These are phyloP conservation scores for Pogostemon cablin DNA, from an alignment of 257 asterid species.

Conservation along the genomic window DNA sequence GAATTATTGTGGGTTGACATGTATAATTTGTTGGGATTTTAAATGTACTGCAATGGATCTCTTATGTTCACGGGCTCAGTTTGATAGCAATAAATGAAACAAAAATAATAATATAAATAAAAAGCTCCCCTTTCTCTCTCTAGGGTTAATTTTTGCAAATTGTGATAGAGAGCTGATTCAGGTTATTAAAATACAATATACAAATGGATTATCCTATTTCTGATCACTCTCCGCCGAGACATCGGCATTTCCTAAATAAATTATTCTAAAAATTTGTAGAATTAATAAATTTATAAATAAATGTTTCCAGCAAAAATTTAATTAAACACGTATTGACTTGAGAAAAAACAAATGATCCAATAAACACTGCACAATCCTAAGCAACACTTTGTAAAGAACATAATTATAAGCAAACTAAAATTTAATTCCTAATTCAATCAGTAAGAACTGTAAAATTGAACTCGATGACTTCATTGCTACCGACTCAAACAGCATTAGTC, in stretches of 20 bases:
- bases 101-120: not conserved
- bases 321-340: not conserved
- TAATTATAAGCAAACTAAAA: not conserved
- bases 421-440: not conserved
- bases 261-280: not conserved
- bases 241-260: conserved; percentile 24
- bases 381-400: conserved; percentile 3
- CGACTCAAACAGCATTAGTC: conserved; percentile 10
- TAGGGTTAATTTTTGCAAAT: not conserved
- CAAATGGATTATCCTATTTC: not conserved
- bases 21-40: conserved; percentile 40
- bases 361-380: conserved; percentile 10
- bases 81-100: conserved; percentile 54
- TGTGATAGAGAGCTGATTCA: not conserved
- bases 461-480: conserved; percentile 5
- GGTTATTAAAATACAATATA: not conserved
- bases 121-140: conserved; percentile 13
- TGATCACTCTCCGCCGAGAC: conserved; percentile 14
- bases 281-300: not conserved
- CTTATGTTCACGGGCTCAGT: conserved; percentile 57
- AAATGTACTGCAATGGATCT: conserved; percentile 50
- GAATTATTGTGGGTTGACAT: conserved; percentile 31
- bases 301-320: conserved; percentile 8
- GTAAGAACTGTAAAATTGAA: not conserved
- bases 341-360: conserved; percentile 3